Evolutionary conservation across 1,139 yeast species (phyloP).

Genomic region (Torulaspora pretoriensis): DNA sequence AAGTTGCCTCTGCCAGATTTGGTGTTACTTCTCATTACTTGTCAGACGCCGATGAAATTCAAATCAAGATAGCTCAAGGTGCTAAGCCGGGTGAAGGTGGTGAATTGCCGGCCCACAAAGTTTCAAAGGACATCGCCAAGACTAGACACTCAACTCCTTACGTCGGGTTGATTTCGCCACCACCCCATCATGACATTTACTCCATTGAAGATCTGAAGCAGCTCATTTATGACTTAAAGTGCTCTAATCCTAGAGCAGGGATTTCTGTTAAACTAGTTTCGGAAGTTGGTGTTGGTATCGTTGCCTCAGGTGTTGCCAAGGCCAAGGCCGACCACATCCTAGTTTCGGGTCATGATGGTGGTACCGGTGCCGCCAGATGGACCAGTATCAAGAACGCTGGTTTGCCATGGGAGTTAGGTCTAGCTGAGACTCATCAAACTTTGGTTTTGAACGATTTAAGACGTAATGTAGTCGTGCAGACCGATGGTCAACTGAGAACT

Average conservation of each 20-base stretch:
- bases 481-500: constrained; percentile 95
- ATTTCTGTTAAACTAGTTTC: constrained; percentile 94
- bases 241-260: constrained; percentile 95
- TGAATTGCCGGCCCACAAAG: constrained; percentile 95
- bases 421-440: constrained; percentile 97
- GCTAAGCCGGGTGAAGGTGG: constrained; percentile 99
- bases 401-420: constrained; percentile 97
- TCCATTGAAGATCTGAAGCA: constrained; percentile 97
- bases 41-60: constrained; percentile 95
- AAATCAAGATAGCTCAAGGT: constrained; percentile 98
- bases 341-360: constrained; percentile 98
- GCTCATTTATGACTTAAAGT: constrained; percentile 90
- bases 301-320: constrained; percentile 98
- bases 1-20: constrained; percentile 95
- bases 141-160: constrained; percentile 97
- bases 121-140: constrained; percentile 80
- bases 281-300: constrained; percentile 98
- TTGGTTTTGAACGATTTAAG: constrained; percentile 91
- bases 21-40: constrained; percentile 95
- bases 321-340: constrained; percentile 96
- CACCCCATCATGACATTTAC: constrained; percentile 97
- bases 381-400: constrained; percentile 97
- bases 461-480: constrained; percentile 91
- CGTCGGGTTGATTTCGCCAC: constrained; percentile 95
- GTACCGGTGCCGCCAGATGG: constrained; percentile 99